Evolutionary conservation across 2,329 filamentous ascomycete genomes (phyloP).

Genomic region (Xylaria sp.): DNA sequence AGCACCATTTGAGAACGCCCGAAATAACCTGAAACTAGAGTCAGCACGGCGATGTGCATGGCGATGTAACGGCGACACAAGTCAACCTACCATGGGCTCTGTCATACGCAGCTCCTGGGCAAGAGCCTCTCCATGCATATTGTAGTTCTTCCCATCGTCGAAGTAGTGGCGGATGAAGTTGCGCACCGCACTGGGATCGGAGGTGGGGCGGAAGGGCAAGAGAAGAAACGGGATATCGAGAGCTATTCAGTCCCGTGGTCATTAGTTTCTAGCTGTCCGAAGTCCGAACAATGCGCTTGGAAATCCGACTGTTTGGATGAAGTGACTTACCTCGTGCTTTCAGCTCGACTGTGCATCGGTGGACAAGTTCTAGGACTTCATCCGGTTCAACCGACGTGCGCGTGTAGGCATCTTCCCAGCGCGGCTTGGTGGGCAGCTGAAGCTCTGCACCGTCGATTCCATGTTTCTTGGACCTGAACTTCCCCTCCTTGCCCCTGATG

Average conservation of each 20-base stretch:
- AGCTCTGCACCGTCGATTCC: conserved; percentile 46
- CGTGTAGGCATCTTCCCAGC: conserved; percentile 84
- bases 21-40: conserved; percentile 66
- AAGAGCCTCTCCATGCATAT: conserved; percentile 63
- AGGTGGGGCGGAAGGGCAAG: conserved; percentile 87
- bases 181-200: conserved; percentile 84
- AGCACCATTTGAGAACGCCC: conserved; percentile 96
- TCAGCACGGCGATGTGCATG: conserved; percentile 3
- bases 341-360: conserved; percentile 81
- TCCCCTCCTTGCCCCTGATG: conserved; percentile 70
- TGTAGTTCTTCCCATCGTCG: conserved; percentile 58
- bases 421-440: conserved; percentile 60
- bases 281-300: background rate
- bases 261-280: conserved; percentile 12
- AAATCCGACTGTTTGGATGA: background rate
- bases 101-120: conserved; percentile 84
- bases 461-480: conserved; percentile 61
- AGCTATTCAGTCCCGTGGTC: conserved; percentile 46
- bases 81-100: conserved; percentile 74
- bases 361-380: conserved; percentile 82
- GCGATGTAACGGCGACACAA: background rate
- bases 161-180: conserved; percentile 94
- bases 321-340: conserved; percentile 74
- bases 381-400: conserved; percentile 78
- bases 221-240: conserved; percentile 90